A percentile compares a stretch with the other conserved stretches of the same genome.
Evolutionary conservation across 495 filamentous ascomycete genomes (phyloP).

Genomic region (Penicillium argentinense): DNA sequence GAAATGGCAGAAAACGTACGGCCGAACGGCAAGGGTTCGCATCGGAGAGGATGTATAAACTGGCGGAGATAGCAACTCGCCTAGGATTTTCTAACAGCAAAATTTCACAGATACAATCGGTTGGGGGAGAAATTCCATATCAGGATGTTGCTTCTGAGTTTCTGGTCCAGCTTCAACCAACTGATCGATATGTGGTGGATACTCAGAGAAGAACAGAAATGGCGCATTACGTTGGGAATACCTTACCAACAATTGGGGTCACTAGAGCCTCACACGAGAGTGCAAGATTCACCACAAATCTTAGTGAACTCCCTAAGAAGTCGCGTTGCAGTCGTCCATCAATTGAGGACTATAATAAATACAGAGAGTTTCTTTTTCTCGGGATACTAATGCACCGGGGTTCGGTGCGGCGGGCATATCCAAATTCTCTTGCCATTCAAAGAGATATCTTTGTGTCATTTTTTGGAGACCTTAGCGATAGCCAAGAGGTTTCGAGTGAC

Average conservation of each 20-base stretch:
- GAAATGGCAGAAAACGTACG: background rate
- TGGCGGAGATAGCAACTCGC: background rate
- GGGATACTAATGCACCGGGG: background rate
- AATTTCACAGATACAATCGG: background rate
- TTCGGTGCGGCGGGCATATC: background rate
- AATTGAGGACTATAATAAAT: too few species aligned
- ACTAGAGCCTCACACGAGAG: too few species aligned
- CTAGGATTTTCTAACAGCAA: background rate
- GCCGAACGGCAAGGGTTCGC: background rate
- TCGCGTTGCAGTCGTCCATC: too few species aligned
- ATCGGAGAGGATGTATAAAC: background rate
- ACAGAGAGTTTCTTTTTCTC: too few species aligned
- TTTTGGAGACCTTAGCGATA: constrained; percentile 1
- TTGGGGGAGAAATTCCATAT: background rate
- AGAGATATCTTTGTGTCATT: constrained; percentile 4
- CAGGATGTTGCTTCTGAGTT: background rate
- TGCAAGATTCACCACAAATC: too few species aligned
- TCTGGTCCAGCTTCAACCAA: background rate
- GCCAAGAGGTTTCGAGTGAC: background rate
- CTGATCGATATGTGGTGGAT: background rate
- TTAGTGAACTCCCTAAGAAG: background rate
- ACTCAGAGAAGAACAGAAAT: background rate
- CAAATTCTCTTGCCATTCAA: constrained; percentile 1
- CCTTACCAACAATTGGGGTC: too few species aligned
- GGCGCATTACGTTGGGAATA: background rate